These are phyloP conservation scores for Daldinia decipiens DNA, from an alignment of 495 filamentous ascomycete genomes.

Conservation along the genomic window DNA sequence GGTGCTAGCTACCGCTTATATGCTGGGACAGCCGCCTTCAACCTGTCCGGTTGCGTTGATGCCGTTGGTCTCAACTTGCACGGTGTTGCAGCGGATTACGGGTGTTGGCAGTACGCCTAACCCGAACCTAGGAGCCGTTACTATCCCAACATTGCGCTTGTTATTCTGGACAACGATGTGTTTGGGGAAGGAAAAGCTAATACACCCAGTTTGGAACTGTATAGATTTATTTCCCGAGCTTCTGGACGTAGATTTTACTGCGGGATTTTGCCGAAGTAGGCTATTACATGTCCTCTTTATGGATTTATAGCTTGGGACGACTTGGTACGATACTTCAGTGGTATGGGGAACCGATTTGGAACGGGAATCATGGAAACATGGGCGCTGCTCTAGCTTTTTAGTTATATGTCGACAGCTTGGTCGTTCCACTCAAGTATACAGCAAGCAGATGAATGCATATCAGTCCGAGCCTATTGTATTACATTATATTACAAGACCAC, in stretches of 20 bases:
- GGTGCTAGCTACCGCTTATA: slow-evolving; percentile 33
- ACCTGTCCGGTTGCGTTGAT: slow-evolving; percentile 29
- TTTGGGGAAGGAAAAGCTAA: not conserved
- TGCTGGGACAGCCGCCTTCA: slow-evolving; percentile 34
- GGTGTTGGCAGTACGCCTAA: slow-evolving; percentile 44
- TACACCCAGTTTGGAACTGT: slow-evolving; percentile 6
- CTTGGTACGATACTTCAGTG: not conserved
- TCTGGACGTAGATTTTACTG: slow-evolving; percentile 21
- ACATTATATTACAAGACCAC: not conserved
- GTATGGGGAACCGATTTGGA: not conserved
- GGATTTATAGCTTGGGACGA: slow-evolving; percentile 12
- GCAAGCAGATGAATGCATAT: not conserved
- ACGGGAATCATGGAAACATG: not conserved
- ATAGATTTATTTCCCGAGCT: slow-evolving; percentile 20
- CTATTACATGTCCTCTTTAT: slow-evolving; percentile 6
- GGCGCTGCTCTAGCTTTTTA: not conserved
- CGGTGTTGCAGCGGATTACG: not conserved
- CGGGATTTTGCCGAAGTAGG: slow-evolving; percentile 7
- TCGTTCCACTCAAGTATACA: not conserved
- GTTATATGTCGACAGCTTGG: slow-evolving; percentile 1
- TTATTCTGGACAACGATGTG: not conserved
- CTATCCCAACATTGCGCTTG: not conserved
- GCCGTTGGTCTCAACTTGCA: slow-evolving; percentile 33
- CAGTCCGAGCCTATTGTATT: not conserved
- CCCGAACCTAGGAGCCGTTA: not conserved